Evolutionary conservation across 306 rosid genomes (phyloP), one percentile per base, ranked within the genome.

Genomic region (Vigna nakashimae): DNA sequence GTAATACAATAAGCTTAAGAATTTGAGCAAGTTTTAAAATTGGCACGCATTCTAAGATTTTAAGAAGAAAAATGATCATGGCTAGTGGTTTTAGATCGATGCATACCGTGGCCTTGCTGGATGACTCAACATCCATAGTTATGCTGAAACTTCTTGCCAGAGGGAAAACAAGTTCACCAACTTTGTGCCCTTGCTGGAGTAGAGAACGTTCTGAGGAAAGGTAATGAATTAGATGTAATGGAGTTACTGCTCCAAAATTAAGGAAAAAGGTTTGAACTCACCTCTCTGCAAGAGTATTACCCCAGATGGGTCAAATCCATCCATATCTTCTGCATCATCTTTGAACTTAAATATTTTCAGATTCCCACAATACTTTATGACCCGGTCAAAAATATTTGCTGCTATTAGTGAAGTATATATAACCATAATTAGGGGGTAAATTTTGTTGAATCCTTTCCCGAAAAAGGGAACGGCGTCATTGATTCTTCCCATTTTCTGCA

Each of bases 381-480:
- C 49, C 66, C 93, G 95, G 76, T 92, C 84, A 80, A 90, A 90
- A 83, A 88, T 83, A 80, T 92, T 92, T 79, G 91, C 60, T 5
- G 95, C 97, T 48, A 92, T 88, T 82, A 94, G 85, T 22, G 81
- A 73, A 75, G 98, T 92, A 87, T 94, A 94, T 75, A 94, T 70
- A 88, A 94, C 97, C 98, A 94, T 94, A 67, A 94, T 90, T 64
- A 94, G 87, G 9, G 98, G 98, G 82, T 92, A 94, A 79, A 94
- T 92, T 85, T 87, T 89, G 87, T 94, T 94, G 74, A 94, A 94
- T 77, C 89, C 90, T 15, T 84, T 82, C 59, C 98, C 98, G 65
- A 94, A 94, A 79, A 94, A 90, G 3, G 98, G 98, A 79, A 94
- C 98, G 26, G 98, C 98, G 5, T 84, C 84, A 51, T 94, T 97